Percentiles rank a stretch among this genome's conserved stretches.
Conservation (phyloP, 2,329 filamentous ascomycete genomes). For the Cladosporium oxysporum region DNA sequence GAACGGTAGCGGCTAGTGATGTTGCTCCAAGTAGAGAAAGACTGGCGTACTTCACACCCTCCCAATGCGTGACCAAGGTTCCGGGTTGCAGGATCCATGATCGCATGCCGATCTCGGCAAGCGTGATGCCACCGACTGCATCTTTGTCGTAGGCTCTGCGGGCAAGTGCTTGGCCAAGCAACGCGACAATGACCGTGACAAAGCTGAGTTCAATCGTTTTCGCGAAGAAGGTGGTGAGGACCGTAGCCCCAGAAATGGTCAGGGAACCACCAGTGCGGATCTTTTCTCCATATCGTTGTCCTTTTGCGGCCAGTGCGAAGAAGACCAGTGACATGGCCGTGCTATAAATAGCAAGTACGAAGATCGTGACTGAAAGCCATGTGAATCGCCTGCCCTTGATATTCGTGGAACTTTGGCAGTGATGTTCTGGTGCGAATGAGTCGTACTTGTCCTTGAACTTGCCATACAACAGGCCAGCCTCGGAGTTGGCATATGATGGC, state of each 20-base stretch:
- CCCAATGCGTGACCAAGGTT: conserved; percentile 68
- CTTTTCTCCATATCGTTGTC: conserved; percentile 58
- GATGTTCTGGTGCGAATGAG: conserved; percentile 29
- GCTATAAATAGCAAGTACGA: conserved; percentile 60
- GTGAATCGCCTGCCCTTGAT: conserved; percentile 10
- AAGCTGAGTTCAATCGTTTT: conserved; percentile 79
- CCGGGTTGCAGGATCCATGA: conserved; percentile 64
- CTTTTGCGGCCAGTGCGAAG: conserved; percentile 61
- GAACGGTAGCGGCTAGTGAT: conserved; percentile 64
- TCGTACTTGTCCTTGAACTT: conserved; percentile 26
- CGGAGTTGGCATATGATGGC: conserved; percentile 31
- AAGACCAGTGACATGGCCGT: conserved; percentile 65
- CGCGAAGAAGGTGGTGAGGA: conserved; percentile 67
- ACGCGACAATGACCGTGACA: conserved; percentile 74
- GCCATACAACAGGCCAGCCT: conserved; percentile 29
- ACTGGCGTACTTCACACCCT: conserved; percentile 64
- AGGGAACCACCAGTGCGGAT: conserved; percentile 58
- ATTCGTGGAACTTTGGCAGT: conserved; percentile 21
- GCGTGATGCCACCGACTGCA: conserved; percentile 59
- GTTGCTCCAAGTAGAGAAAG: conserved; percentile 64
- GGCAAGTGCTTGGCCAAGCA: conserved; percentile 74
- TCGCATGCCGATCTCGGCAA: conserved; percentile 77
- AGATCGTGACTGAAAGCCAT: conserved; percentile 51
- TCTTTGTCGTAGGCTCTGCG: conserved; percentile 64
- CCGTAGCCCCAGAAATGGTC: conserved; percentile 64